Evolutionary conservation across 441 rosid species (phyloP).

Genomic region (Omphalea diandra): DNA sequence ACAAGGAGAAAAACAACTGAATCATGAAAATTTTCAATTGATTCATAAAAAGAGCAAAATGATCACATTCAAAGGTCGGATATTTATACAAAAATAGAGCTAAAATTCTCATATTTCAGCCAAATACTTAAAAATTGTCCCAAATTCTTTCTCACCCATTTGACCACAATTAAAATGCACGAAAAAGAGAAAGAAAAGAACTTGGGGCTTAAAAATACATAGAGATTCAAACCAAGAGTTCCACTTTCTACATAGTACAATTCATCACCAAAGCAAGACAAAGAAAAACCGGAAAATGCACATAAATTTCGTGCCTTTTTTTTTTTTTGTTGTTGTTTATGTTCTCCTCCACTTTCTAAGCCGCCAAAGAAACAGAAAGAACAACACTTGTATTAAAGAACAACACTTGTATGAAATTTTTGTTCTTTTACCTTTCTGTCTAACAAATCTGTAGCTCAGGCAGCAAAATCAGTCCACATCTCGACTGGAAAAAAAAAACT

Average conservation of each 20-base stretch:
- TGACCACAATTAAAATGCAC: conserved; percentile 18
- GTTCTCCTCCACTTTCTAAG: conserved; percentile 10
- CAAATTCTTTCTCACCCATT: neutral
- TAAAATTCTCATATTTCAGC: neutral
- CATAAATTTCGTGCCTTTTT: neutral
- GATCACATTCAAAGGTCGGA: no score
- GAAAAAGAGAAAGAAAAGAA: neutral
- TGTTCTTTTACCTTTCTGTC: neutral
- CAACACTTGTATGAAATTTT: no score
- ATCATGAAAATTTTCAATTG: neutral
- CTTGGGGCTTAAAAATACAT: no score
- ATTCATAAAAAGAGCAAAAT: neutral
- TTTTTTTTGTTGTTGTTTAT: neutral
- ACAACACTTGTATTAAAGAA: no score
- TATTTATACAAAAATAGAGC: no score
- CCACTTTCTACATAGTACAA: neutral
- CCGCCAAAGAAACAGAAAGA: conserved; percentile 2
- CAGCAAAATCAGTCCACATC: conserved; percentile 8
- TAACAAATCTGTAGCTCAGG: conserved; percentile 10
- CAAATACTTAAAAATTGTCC: neutral
- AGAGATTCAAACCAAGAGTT: neutral
- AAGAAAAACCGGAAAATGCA: neutral
- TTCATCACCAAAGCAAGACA: neutral
- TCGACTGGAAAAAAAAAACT: conserved; percentile 11
- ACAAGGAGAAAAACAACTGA: neutral